Percentiles rank a stretch among this genome's conserved stretches.
phyloP scores from a whole-genome alignment of 495 filamentous ascomycete genomes.

The Tuber brumale region DNA sequence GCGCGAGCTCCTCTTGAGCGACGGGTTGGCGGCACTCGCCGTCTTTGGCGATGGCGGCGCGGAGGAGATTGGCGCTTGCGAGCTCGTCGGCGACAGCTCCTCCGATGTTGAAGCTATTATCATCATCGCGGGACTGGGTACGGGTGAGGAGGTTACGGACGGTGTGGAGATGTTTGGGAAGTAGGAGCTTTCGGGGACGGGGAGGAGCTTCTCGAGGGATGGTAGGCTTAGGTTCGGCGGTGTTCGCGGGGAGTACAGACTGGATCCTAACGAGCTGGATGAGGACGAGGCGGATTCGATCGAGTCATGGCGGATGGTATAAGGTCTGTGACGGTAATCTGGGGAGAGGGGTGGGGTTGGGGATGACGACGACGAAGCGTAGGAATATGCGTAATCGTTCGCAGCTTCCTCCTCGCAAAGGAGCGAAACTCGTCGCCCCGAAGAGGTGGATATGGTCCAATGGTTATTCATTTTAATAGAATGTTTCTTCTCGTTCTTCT shows the following conservation, averaged over 20 bases:
- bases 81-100: slow-evolving; percentile 21
- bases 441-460: slow-evolving; percentile 40
- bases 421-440: slow-evolving; percentile 40
- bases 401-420: slow-evolving; percentile 38
- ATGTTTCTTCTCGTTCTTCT: background rate
- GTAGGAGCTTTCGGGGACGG: slow-evolving; percentile 24
- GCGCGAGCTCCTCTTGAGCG: slow-evolving; percentile 59
- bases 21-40: slow-evolving; percentile 29
- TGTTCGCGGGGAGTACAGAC: slow-evolving; percentile 35
- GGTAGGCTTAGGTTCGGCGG: slow-evolving; percentile 38
- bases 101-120: slow-evolving; percentile 7
- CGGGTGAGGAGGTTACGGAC: slow-evolving; percentile 25
- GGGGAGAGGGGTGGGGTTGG: slow-evolving; percentile 41
- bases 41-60: slow-evolving; percentile 40
- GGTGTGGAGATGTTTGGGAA: slow-evolving; percentile 19
- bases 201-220: slow-evolving; percentile 37
- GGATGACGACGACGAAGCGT: slow-evolving; percentile 29
- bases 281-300: slow-evolving; percentile 36
- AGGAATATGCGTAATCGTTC: slow-evolving; percentile 30
- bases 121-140: slow-evolving; percentile 13
- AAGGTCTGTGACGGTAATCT: slow-evolving; percentile 31
- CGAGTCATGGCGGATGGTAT: slow-evolving; percentile 35
- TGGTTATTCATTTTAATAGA: slow-evolving; percentile 35
- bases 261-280: slow-evolving; percentile 38
- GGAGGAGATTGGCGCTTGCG: slow-evolving; percentile 31